These are phyloP conservation scores for Boletus coccyginus DNA, from an alignment of 768 basidiomycete genomes.

Conservation along the genomic window DNA sequence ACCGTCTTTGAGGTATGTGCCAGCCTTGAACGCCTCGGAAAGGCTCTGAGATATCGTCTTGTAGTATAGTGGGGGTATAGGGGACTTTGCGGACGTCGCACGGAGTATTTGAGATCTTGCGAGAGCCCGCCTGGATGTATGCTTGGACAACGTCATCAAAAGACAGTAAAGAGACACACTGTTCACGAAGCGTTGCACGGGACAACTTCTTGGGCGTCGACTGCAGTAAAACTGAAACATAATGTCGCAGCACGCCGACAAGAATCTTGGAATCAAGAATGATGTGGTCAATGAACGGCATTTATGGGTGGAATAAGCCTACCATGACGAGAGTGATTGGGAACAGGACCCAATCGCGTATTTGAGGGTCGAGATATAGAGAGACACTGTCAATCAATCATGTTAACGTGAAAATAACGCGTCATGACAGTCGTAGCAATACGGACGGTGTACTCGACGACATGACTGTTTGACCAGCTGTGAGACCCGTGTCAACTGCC, in stretches of 20 bases:
- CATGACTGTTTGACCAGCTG: constrained; percentile 31
- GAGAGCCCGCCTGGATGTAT: constrained; percentile 60
- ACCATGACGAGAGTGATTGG: constrained; percentile 98
- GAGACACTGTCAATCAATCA: constrained; percentile 35
- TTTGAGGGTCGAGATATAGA: constrained; percentile 89
- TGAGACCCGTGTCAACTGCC: constrained; percentile 18
- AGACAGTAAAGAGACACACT: constrained; percentile 53
- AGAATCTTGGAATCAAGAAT: constrained; percentile 74
- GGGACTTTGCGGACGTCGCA: constrained; percentile 75
- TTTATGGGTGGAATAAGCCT: constrained; percentile 21
- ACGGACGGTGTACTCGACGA: constrained; percentile 31
- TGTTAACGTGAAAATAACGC: constrained; percentile 10
- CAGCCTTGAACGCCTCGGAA: constrained; percentile 65
- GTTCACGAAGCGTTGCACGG: constrained; percentile 82
- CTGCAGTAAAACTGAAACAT: constrained; percentile 84
- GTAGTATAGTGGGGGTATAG: constrained; percentile 73
- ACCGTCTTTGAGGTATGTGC: constrained; percentile 85
- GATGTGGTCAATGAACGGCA: constrained; percentile 1
- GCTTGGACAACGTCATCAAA: not conserved
- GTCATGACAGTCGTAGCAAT: constrained; percentile 1
- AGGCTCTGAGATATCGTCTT: constrained; percentile 73
- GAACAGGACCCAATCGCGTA: constrained; percentile 91
- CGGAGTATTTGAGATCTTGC: constrained; percentile 83
- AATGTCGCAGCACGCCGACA: constrained; percentile 90
- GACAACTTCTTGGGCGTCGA: constrained; percentile 79